phyloP scores from a whole-genome alignment of 352 stramenopile species.

The Phytophthora vignae region DNA sequence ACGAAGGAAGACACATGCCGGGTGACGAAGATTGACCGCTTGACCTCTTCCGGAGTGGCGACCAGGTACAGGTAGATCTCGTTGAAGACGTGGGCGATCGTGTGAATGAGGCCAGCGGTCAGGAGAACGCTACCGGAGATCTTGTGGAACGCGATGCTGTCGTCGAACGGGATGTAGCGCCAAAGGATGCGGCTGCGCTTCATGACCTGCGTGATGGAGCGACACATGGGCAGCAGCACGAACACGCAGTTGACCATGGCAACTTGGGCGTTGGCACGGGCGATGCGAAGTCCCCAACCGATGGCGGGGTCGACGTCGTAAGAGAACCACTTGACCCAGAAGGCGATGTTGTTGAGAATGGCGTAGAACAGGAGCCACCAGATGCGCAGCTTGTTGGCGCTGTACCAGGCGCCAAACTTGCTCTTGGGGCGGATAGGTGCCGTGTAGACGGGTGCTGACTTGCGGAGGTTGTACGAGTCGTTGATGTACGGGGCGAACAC shows the following conservation, averaged over 20 bases:
- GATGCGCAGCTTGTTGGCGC: slow-evolving; percentile 75
- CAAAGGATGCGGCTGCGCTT: slow-evolving; percentile 70
- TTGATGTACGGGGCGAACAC: slow-evolving; percentile 81
- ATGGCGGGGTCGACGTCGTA: slow-evolving; percentile 84
- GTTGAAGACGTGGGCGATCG: slow-evolving; percentile 70
- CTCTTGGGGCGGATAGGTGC: slow-evolving; percentile 49
- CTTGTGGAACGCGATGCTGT: slow-evolving; percentile 86
- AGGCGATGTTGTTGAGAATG: slow-evolving; percentile 71
- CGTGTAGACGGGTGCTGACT: slow-evolving; percentile 42
- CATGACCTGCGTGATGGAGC: slow-evolving; percentile 78
- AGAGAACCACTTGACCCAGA: slow-evolving; percentile 74
- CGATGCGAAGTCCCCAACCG: slow-evolving; percentile 76
- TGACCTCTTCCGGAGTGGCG: slow-evolving; percentile 68
- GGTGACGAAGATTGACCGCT: slow-evolving; percentile 64
- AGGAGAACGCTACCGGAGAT: slow-evolving; percentile 72
- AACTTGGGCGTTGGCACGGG: slow-evolving; percentile 76
- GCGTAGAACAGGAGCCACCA: slow-evolving; percentile 84
- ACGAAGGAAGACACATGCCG: slow-evolving; percentile 59
- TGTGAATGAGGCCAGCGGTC: slow-evolving; percentile 67
- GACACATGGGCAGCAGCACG: slow-evolving; percentile 83
- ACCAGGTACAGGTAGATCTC: slow-evolving; percentile 77
- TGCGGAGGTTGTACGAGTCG: slow-evolving; percentile 62
- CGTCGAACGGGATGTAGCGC: slow-evolving; percentile 83
- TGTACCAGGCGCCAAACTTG: slow-evolving; percentile 76
- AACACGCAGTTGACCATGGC: slow-evolving; percentile 82